phyloP scores from a whole-genome alignment of 805 yeast genomes.

The Nakazawaea populi region DNA sequence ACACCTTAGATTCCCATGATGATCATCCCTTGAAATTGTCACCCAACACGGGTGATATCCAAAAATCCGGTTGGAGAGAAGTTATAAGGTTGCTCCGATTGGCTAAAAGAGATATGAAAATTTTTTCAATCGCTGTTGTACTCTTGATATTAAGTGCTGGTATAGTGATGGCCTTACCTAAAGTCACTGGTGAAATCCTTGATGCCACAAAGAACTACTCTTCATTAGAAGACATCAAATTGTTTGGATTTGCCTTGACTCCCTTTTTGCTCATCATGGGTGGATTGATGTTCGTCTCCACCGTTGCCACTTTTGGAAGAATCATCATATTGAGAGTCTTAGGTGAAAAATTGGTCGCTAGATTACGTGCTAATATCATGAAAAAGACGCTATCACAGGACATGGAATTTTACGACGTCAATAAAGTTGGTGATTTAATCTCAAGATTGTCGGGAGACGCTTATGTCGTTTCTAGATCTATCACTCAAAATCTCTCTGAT shows the following conservation, averaged over 20 bases:
- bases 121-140: slow-evolving; percentile 35
- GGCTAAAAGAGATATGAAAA: slow-evolving; percentile 38
- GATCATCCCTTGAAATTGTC: slow-evolving; percentile 17
- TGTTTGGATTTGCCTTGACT: slow-evolving; percentile 55
- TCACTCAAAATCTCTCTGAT: slow-evolving; percentile 86
- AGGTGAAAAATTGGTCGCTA: slow-evolving; percentile 84
- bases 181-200: slow-evolving; percentile 48
- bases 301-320: slow-evolving; percentile 75
- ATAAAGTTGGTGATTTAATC: slow-evolving; percentile 88
- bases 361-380: slow-evolving; percentile 74
- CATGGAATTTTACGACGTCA: slow-evolving; percentile 82
- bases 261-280: slow-evolving; percentile 60
- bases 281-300: slow-evolving; percentile 63
- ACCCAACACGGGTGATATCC: slow-evolving; percentile 21
- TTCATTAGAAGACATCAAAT: slow-evolving; percentile 18
- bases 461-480: slow-evolving; percentile 78
- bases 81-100: slow-evolving; percentile 33
- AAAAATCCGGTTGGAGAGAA: slow-evolving; percentile 29
- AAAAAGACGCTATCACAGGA: slow-evolving; percentile 79
- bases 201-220: slow-evolving; percentile 38
- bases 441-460: slow-evolving; percentile 87
- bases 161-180: slow-evolving; percentile 48
- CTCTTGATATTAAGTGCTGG: slow-evolving; percentile 41
- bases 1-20: background rate
- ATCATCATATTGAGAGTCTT: slow-evolving; percentile 66